Evolutionary conservation across 2,329 filamentous ascomycete species (phyloP).

Genomic region (Fusarium brachygibbosum): DNA sequence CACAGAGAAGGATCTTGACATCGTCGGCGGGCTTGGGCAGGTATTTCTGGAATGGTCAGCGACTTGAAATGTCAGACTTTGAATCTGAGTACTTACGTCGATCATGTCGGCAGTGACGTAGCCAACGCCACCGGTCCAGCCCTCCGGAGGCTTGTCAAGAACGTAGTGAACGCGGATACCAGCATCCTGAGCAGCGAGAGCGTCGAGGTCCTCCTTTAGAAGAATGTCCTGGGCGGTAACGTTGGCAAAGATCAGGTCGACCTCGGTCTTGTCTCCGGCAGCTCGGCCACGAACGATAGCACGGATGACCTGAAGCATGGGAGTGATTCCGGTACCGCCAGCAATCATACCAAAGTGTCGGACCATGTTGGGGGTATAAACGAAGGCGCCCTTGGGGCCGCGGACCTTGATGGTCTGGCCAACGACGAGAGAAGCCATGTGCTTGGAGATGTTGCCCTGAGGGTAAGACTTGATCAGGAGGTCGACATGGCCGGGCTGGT

Average conservation of each 20-base stretch:
- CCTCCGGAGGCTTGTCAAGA: conserved; percentile 92
- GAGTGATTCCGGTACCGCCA: conserved; percentile 96
- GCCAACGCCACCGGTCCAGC: conserved; percentile 92
- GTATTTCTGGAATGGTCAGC: conserved; percentile 69
- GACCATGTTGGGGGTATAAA: conserved; percentile 97
- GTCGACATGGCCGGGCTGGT: conserved; percentile 92
- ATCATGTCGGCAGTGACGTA: conserved; percentile 98
- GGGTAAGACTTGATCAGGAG: conserved; percentile 98
- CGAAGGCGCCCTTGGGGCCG: conserved; percentile 97
- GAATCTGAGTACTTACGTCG: conserved; percentile 67
- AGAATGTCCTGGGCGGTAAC: conserved; percentile 94
- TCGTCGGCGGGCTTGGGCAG: conserved; percentile 86
- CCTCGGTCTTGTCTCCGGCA: conserved; percentile 85
- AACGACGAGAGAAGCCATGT: conserved; percentile 85
- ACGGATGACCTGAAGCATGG: conserved; percentile 96
- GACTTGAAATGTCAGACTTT: conserved; percentile 28
- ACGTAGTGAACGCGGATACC: conserved; percentile 94
- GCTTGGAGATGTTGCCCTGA: conserved; percentile 95
- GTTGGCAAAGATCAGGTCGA: conserved; percentile 97
- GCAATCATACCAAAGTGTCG: conserved; percentile 98
- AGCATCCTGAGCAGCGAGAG: conserved; percentile 80
- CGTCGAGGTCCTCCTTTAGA: conserved; percentile 90
- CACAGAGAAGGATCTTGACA: conserved; percentile 94
- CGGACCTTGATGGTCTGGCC: conserved; percentile 91
- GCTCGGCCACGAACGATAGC: conserved; percentile 87